Conservation (phyloP, 2,329 filamentous ascomycete genomes). For the Fulvia fulva region DNA sequence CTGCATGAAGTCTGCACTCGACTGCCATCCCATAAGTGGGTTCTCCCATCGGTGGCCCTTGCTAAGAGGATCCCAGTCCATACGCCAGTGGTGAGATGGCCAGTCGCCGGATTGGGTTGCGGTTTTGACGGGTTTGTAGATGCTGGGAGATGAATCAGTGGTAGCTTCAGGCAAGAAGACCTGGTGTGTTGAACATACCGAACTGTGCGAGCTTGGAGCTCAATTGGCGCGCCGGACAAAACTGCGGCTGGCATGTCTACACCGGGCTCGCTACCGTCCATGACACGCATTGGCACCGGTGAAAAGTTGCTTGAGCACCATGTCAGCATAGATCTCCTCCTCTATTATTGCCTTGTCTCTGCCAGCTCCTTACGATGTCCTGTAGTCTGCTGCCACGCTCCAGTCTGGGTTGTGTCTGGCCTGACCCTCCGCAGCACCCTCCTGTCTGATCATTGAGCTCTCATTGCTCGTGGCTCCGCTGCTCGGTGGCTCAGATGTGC, state of each 20-base stretch:
- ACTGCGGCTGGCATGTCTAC: conserved; percentile 75
- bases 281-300: conserved; percentile 80
- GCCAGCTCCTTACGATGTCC: conserved; percentile 68
- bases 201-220: conserved; percentile 89
- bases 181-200: conserved; percentile 58
- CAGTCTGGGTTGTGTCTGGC: conserved; percentile 75
- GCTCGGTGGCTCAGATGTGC: conserved; percentile 13
- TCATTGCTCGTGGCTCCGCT: conserved; percentile 6
- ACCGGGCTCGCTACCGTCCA: conserved; percentile 82
- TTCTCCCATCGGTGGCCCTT: conserved; percentile 99
- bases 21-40: conserved; percentile 97
- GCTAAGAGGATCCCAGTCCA: conserved; percentile 94
- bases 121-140: conserved; percentile 88
- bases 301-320: conserved; percentile 67
- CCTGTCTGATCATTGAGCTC: conserved; percentile 48
- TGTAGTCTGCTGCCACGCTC: conserved; percentile 74
- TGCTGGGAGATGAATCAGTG: conserved; percentile 52
- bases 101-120: conserved; percentile 92
- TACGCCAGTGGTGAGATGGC: conserved; percentile 81
- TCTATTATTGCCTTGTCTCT: background rate
- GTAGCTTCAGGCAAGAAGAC: no score
- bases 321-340: conserved; percentile 24
- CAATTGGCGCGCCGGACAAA: conserved; percentile 85
- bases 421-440: conserved; percentile 49
- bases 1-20: conserved; percentile 90